Base-by-base conservation (phyloP, 2,329 filamentous ascomycete species). In the Xylaria sp. region DNA sequence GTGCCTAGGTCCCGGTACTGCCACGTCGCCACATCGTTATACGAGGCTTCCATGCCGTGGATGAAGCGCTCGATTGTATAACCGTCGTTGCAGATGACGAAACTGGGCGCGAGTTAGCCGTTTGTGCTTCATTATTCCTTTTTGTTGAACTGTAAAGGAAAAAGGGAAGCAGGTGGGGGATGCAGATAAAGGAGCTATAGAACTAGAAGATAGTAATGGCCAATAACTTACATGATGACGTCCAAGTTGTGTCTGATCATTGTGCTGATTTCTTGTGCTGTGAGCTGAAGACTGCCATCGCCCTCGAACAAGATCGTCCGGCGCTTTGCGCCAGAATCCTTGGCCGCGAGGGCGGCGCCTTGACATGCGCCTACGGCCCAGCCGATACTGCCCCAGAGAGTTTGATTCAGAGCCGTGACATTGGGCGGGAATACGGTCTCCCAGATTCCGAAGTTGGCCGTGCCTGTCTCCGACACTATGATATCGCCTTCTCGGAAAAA, bases 31-130 rank as follows among this genome's bases (percentile, higher is more conserved):
- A 97, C 90, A 77, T 97, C 92, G 77, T 97, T 97, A 84, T 97
- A 97, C 32, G 78, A 79, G 39, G 88, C 92, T 9, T 94, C 84
- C 89, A 91, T 91, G 63, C 93, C 93, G 80, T 97, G 94, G 76
- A 97, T 97, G 79, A 89, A 92, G 37, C 94, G 89, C 82, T 97
- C 94, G 78, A 97, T 96, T 10, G 94, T 96, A 82, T 92, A 97
- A 12, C 94, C 94, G 50, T 94, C 89, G 79, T 97, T 97, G 85
- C 92, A 94, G 74, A 97, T 91, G 71, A 96, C 86, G 79, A 97
- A 95, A 71, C 88, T 89, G 65, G 7, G 23, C n/a, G 20, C 13
- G 15, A 46, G 65, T 65, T 59, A 44, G n/a, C 60, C 2, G 3
- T 25, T 52, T 48, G 1, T 8, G 4, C 2, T 55, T 44, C 13